phyloP scores from a whole-genome alignment of 2,329 filamentous ascomycete genomes.

The Fusarium guadeloupense region DNA sequence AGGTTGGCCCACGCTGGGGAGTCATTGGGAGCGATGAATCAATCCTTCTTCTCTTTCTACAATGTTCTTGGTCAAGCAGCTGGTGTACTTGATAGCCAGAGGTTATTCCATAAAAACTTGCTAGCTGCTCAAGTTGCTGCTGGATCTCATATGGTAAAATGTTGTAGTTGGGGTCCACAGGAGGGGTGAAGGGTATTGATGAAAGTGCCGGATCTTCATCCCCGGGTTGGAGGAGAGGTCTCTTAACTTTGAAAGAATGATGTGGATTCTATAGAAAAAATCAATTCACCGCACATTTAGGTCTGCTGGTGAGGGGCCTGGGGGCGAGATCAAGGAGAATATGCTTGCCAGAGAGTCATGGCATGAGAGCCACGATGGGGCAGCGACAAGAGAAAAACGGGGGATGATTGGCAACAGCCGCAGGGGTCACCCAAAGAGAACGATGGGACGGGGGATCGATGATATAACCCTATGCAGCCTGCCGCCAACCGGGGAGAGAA shows the following conservation, averaged over 20 bases:
- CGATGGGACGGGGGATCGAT: slow-evolving; percentile 48
- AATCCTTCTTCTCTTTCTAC: slow-evolving; percentile 47
- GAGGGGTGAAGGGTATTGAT: slow-evolving; percentile 31
- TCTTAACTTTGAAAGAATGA: slow-evolving; percentile 43
- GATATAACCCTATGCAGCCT: slow-evolving; percentile 58
- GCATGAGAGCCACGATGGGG: slow-evolving; percentile 41
- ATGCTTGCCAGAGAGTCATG: slow-evolving; percentile 43
- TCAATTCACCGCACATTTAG: slow-evolving; percentile 54
- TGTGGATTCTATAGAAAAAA: slow-evolving; percentile 47
- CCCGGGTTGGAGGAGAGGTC: slow-evolving; percentile 42
- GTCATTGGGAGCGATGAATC: slow-evolving; percentile 47
- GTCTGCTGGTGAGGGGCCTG: slow-evolving; percentile 35
- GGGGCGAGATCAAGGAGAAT: slow-evolving; percentile 41
- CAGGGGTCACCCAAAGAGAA: slow-evolving; percentile 41
- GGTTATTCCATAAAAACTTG: slow-evolving; percentile 45
- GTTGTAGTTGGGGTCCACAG: slow-evolving; percentile 37
- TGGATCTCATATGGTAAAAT: slow-evolving; percentile 42
- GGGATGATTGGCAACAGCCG: slow-evolving; percentile 40
- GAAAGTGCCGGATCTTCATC: slow-evolving; percentile 38
- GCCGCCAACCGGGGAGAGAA: slow-evolving; percentile 52
- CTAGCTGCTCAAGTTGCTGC: slow-evolving; percentile 42
- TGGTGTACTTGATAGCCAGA: slow-evolving; percentile 46
- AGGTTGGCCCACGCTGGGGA: slow-evolving; percentile 29
- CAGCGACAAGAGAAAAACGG: slow-evolving; percentile 37
- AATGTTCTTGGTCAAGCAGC: slow-evolving; percentile 38